Percentiles rank a stretch among this genome's conserved stretches.
These are phyloP conservation scores for Dactylellina leptospora DNA, from an alignment of 2,329 filamentous ascomycete species.

Conservation along the genomic window DNA sequence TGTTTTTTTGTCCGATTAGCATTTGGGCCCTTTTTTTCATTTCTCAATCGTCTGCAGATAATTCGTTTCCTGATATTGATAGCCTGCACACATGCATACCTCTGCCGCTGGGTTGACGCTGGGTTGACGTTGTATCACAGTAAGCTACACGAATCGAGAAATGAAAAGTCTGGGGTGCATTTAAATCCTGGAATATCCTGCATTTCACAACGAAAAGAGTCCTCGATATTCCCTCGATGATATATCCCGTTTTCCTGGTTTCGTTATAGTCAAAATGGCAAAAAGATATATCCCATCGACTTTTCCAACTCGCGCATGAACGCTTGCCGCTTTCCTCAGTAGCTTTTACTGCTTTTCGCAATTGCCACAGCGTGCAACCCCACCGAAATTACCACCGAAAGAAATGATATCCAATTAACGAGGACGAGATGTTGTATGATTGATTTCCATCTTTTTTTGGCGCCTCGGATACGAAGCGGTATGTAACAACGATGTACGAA, in stretches of 20 bases:
- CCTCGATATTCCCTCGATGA: background rate
- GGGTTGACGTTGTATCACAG: slow-evolving; percentile 29
- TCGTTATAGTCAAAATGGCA: slow-evolving; percentile 10
- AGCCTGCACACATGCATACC: background rate
- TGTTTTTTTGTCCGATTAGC: no score
- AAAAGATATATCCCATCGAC: background rate
- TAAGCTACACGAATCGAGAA: slow-evolving; percentile 13
- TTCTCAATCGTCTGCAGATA: no score
- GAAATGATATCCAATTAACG: background rate
- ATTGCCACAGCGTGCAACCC: slow-evolving; percentile 15
- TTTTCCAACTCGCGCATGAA: background rate
- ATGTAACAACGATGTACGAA: slow-evolving; percentile 12
- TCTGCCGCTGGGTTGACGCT: no score
- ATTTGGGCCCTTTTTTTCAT: no score
- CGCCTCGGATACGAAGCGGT: slow-evolving; percentile 9
- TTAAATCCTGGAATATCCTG: slow-evolving; percentile 46
- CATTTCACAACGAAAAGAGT: no score
- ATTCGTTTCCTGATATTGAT: slow-evolving; percentile 5
- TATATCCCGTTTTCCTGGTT: slow-evolving; percentile 1
- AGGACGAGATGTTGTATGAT: background rate
- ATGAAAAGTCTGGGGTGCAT: slow-evolving; percentile 46
- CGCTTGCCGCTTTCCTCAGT: no score
- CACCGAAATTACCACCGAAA: slow-evolving; percentile 50
- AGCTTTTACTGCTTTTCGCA: background rate
- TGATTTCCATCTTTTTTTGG: background rate